Evolutionary conservation across 1,284 basidiomycete species (phyloP), one percentile per base, ranked within the genome.

Genomic region (Puccinia hordei): DNA sequence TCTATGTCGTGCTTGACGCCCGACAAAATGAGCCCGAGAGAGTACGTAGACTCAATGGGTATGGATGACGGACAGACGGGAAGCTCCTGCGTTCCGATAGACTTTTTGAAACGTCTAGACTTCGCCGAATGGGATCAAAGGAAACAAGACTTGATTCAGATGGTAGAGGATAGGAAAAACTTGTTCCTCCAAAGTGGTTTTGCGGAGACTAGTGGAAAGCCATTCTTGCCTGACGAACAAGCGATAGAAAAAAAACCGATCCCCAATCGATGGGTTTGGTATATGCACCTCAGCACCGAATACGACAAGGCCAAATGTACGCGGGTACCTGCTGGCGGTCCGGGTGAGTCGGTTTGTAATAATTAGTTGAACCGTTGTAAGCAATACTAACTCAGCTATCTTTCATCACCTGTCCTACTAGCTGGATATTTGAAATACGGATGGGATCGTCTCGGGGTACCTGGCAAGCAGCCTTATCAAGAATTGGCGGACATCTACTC

Each of bases 211-310:
- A 68, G 35, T 46, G 76, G 76, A n/a, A 71, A 57, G 27, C 76
- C 65, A 33, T 78, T 78, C 53, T 33, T 46, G 24, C 51, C 63
- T 6, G 55, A 71, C 41, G 76, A 78, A 35, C 76, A 33, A 30
- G 49, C 76, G 24, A 55, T 78, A 38, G 63, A 78, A 27, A 78
- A 78, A 41, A 78, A 78, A 30, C 76, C 76, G 8, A 46, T 78
- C 30, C 76, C 76, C 4, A 78, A 78, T 46, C 76, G 76, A 44
- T 78, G 76, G 76, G 76, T 78, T n/a, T 78, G 76, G 76, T 78
- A 78, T 30, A 78, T 78, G 66, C 76, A 66, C 22, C 44, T 78
- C 12, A 78, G 76, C 57, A 57, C 65, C 46, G 76, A 78, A 10
- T 78, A 78, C 33, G 76, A 78, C 9, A 78, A 78, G 27, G 51